These are phyloP conservation scores for Wakefieldia striispora DNA, from an alignment of 768 basidiomycete genomes.

Conservation along the genomic window DNA sequence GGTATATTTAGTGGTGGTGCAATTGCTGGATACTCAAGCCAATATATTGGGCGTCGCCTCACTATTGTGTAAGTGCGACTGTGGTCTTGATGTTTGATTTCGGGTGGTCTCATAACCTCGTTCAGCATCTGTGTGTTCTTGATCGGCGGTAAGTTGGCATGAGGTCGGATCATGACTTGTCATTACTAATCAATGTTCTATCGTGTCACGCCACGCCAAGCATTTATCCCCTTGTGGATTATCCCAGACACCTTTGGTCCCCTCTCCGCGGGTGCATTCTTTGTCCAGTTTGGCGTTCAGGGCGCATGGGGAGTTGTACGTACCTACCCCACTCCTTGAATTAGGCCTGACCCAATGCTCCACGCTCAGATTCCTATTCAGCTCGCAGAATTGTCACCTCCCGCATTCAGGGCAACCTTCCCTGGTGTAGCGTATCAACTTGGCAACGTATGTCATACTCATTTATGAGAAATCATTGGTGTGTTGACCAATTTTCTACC, in stretches of 20 bases:
- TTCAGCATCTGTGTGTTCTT: conserved; percentile 19
- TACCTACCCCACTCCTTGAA: conserved; percentile 1
- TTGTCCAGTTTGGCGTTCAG: conserved; percentile 83
- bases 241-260: conserved; percentile 63
- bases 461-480: not conserved
- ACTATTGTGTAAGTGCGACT: conserved; percentile 51
- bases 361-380: conserved; percentile 63
- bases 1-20: conserved; percentile 51
- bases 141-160: conserved; percentile 29
- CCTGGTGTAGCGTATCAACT: conserved; percentile 84
- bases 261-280: conserved; percentile 83
- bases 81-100: not conserved
- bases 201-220: conserved; percentile 17
- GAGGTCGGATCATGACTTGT: not conserved
- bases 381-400: conserved; percentile 80
- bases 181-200: not conserved
- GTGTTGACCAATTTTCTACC: not conserved
- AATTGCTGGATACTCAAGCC: conserved; percentile 67
- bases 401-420: conserved; percentile 86
- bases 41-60: conserved; percentile 77
- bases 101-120: conserved; percentile 1
- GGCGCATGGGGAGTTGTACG: conserved; percentile 87
- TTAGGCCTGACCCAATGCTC: not conserved
- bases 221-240: conserved; percentile 81
- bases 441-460: conserved; percentile 49